Base-by-base conservation (phyloP, 2,329 filamentous ascomycete species). In the Sporothrix pallida region DNA sequence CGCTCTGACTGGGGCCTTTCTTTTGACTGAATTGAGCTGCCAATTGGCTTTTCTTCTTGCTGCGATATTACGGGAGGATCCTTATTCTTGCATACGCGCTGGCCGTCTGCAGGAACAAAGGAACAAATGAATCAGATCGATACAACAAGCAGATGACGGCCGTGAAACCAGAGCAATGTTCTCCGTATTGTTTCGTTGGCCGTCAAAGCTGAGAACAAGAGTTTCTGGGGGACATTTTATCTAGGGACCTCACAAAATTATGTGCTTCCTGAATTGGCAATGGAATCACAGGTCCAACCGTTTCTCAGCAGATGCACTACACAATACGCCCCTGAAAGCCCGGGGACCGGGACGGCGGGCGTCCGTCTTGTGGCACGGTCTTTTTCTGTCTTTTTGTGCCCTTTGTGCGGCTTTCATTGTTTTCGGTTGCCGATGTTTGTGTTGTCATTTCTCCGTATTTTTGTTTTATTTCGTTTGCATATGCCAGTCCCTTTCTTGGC, bases 401-500 rank as follows among this genome's bases (percentile, higher is more conserved):
- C 31, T 42, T 23, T 65, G 60, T 46, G 37, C 37, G 42, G 31
- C 58, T 63, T 44, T 10, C 31, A 4, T 46, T 48, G 26, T 52
- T 67, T 68, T 48, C 46, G 46, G 13, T 48, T 68, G 7, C 65
- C 46, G 3, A 20, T 23, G 56, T 23, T 15, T 48, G n/a, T 48
- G n/a, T 12, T 37, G 42, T 44, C 20, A 26, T 12, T 13, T 48
- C 13, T 46, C 10, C 7, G 31, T 37, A 37, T 37, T 37, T 37
- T 37, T 37, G 31, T 37, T 46, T 48, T 15, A n/a, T 67, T 68
- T 48, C 46, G 56, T 46, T 15, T 48, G 10, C 23, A 37, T 37
- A 37, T 37, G 31, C 31, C 31, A 37, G n/a, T 13, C 65, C 65
- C 65, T 68, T 68, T 37, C 65, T 68, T 68, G 65, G 44, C 65